These are phyloP conservation scores for Marsdenia floribunda DNA, from an alignment of 257 asterid species.

Conservation along the genomic window DNA sequence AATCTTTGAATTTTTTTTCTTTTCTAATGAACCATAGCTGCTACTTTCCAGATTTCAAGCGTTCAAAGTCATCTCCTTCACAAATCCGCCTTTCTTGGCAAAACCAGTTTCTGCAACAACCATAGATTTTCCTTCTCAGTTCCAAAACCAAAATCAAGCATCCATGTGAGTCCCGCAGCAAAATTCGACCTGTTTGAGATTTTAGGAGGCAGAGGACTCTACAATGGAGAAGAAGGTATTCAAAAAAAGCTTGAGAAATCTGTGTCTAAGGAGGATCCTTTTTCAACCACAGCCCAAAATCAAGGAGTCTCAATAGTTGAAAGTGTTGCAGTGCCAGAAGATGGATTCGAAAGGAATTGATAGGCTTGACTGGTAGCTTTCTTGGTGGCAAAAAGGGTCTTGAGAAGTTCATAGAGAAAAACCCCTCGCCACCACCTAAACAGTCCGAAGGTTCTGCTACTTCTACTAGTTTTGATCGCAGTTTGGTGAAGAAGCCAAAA, in stretches of 20 bases:
- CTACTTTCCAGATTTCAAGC: constrained; percentile 50
- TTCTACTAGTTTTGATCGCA: constrained; percentile 33
- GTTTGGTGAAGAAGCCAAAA: constrained; percentile 46
- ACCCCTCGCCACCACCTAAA: constrained; percentile 69
- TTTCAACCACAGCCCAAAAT: constrained; percentile 11
- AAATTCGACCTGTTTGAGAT: constrained; percentile 73
- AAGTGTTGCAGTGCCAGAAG: constrained; percentile 29
- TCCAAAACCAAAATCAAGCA: constrained; percentile 23
- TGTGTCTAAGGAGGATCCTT: constrained; percentile 21
- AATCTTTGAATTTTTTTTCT: too few species aligned
- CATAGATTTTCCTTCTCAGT: constrained; percentile 22
- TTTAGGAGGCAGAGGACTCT: constrained; percentile 75
- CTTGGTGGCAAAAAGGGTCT: constrained; percentile 89
- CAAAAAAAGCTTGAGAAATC: constrained; percentile 46
- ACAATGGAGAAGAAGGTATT: constrained; percentile 71
- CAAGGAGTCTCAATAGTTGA: constrained; percentile 12
- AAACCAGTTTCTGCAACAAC: constrained; percentile 19
- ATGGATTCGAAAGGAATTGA: constrained; percentile 73
- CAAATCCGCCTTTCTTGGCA: constrained; percentile 60
- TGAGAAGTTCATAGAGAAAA: constrained; percentile 50
- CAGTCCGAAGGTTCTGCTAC: constrained; percentile 17
- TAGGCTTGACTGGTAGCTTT: constrained; percentile 82
- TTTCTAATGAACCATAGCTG: constrained; percentile 34
- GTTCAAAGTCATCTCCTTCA: constrained; percentile 33
- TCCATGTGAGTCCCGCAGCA: constrained; percentile 34